A percentile compares a stretch with the other conserved stretches of the same genome.
Conservation (phyloP, 805 yeast species). For the Candida namnaoensis region DNA sequence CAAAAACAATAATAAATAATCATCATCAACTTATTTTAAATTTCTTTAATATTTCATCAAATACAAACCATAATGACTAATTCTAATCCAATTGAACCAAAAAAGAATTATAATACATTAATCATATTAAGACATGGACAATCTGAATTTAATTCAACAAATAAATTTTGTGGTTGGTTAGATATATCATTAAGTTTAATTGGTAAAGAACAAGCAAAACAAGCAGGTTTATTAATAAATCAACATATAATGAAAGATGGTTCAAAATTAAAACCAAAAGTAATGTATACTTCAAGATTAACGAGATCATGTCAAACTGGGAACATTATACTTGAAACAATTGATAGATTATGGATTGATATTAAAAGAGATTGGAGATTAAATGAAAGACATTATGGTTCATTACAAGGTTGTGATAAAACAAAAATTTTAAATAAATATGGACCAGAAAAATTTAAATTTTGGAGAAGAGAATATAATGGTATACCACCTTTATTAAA, state of each 20-base stretch:
- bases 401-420: constrained; percentile 71
- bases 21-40: too few species aligned
- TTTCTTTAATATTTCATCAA: too few species aligned
- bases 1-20: too few species aligned
- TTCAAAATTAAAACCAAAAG: constrained; percentile 36
- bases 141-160: constrained; percentile 68
- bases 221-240: constrained; percentile 52
- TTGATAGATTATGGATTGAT: constrained; percentile 42
- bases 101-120: constrained; percentile 23
- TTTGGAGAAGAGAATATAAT: constrained; percentile 70
- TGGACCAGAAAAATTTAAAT: constrained; percentile 70
- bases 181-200: constrained; percentile 61
- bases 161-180: constrained; percentile 81
- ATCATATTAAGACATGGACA: constrained; percentile 76
- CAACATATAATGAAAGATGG: constrained; percentile 20
- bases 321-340: constrained; percentile 49
- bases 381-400: constrained; percentile 81
- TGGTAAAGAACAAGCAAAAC: constrained; percentile 60
- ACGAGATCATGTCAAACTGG: constrained; percentile 72
- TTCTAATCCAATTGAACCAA: too few species aligned
- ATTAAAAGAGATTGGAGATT: constrained; percentile 68
- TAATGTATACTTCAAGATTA: constrained; percentile 63
- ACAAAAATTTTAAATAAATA: constrained; percentile 53
- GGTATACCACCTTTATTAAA: constrained; percentile 51
- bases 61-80: too few species aligned